Evolutionary conservation across 352 stramenopile species (phyloP).

Genomic region (Lagenidium sp.): DNA sequence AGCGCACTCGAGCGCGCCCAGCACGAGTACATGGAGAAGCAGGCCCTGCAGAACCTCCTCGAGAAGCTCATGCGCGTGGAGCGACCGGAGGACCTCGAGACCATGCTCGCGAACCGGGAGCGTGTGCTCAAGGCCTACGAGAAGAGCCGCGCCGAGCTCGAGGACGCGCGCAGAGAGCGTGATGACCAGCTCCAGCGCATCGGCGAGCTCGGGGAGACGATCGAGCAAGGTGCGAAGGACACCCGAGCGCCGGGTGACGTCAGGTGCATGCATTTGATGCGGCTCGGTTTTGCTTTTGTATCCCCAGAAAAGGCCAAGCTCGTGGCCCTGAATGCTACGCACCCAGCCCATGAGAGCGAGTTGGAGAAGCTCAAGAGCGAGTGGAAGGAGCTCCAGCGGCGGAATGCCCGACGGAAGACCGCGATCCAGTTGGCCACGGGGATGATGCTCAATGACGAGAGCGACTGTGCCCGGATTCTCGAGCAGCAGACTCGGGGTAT

Average conservation of each 20-base stretch:
- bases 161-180: conserved; percentile 33
- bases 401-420: conserved; percentile 62
- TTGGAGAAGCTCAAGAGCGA: conserved; percentile 34
- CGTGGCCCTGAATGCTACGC: conserved; percentile 24
- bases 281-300: too few species aligned
- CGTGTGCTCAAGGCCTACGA: conserved; percentile 24
- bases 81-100: conserved; percentile 28
- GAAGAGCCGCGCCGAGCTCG: conserved; percentile 32
- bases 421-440: conserved; percentile 57
- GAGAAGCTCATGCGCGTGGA: conserved; percentile 64
- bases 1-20: conserved; percentile 30
- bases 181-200: conserved; percentile 25
- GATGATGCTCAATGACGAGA: conserved; percentile 71
- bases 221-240: conserved; percentile 31
- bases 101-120: conserved; percentile 12
- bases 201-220: conserved; percentile 25
- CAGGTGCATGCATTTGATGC: too few species aligned
- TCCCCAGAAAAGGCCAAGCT: conserved; percentile 37
- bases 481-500: conserved; percentile 65
- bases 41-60: conserved; percentile 64
- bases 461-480: conserved; percentile 66
- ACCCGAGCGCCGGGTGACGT: too few species aligned
- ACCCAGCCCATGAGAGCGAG: conserved; percentile 34
- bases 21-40: conserved; percentile 43
- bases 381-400: conserved; percentile 68